Evolutionary conservation across 768 basidiomycete species (phyloP).

Genomic region (Phylloporus rhodoxanthus): DNA sequence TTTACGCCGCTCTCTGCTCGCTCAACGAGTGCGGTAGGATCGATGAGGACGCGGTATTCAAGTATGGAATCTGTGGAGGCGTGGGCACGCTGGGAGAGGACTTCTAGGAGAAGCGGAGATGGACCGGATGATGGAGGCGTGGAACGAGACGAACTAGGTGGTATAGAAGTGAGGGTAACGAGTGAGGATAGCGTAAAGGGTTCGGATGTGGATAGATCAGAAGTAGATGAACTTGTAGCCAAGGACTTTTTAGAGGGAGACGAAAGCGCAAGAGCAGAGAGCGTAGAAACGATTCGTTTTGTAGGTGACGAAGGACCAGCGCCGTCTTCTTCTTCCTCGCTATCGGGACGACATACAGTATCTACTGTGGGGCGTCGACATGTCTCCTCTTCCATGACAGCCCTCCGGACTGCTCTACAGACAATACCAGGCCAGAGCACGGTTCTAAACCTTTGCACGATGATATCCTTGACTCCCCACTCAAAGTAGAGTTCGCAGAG

Average conservation of each 20-base stretch:
- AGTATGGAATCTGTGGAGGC: slow-evolving; percentile 62
- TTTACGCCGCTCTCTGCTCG: slow-evolving; percentile 62
- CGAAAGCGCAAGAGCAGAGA: slow-evolving; percentile 14
- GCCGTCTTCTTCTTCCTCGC: neutral
- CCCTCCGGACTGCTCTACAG: slow-evolving; percentile 64
- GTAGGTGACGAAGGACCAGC: slow-evolving; percentile 12
- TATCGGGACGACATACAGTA: neutral
- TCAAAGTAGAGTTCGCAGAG: slow-evolving; percentile 87
- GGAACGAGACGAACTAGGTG: slow-evolving; percentile 3
- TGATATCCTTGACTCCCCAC: slow-evolving; percentile 81
- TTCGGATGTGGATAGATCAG: slow-evolving; percentile 2
- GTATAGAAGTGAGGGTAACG: slow-evolving; percentile 5
- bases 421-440: slow-evolving; percentile 76
- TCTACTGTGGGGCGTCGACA: neutral
- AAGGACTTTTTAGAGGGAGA: slow-evolving; percentile 14
- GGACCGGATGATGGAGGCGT: slow-evolving; percentile 21
- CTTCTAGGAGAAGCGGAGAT: slow-evolving; percentile 50
- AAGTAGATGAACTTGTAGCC: neutral
- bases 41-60: slow-evolving; percentile 78
- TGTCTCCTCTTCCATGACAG: slow-evolving; percentile 46
- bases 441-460: slow-evolving; percentile 78
- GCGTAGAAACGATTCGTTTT: slow-evolving; percentile 7
- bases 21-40: slow-evolving; percentile 58
- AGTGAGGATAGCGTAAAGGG: slow-evolving; percentile 15
- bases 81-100: slow-evolving; percentile 62